These are phyloP conservation scores for Tolypocladium ovalisporum DNA, from an alignment of 2,329 filamentous ascomycete species.

Conservation along the genomic window DNA sequence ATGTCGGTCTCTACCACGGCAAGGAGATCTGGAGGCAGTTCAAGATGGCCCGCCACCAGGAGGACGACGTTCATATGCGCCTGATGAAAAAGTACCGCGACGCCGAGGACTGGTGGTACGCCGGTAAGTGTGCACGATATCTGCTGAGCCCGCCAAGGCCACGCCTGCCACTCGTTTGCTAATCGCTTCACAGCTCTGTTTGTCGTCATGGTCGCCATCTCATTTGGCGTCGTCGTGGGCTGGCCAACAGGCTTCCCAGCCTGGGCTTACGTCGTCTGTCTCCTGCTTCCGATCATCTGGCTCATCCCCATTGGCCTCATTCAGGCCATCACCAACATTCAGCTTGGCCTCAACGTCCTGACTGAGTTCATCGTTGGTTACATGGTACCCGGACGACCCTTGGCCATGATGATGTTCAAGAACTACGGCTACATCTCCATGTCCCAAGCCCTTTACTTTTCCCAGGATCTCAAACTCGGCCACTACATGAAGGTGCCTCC, in stretches of 20 bases:
- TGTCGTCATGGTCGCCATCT: slow-evolving; percentile 40
- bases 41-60: slow-evolving; percentile 41
- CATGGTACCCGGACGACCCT: slow-evolving; percentile 57
- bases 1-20: slow-evolving; percentile 45
- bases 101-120: slow-evolving; percentile 50
- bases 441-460: slow-evolving; percentile 54
- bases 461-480: slow-evolving; percentile 54
- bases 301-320: slow-evolving; percentile 51
- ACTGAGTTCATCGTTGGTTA: slow-evolving; percentile 67
- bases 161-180: neutral
- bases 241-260: slow-evolving; percentile 48
- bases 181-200: slow-evolving; percentile 27
- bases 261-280: slow-evolving; percentile 47
- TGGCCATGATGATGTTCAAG: slow-evolving; percentile 72
- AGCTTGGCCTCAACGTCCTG: slow-evolving; percentile 58
- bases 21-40: slow-evolving; percentile 44
- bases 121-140: slow-evolving; percentile 32
- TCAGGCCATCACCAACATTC: slow-evolving; percentile 50
- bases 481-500: slow-evolving; percentile 60
- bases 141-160: slow-evolving; percentile 6
- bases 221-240: slow-evolving; percentile 41
- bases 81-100: slow-evolving; percentile 51
- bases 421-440: slow-evolving; percentile 62
- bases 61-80: slow-evolving; percentile 49
- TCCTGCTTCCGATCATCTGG: slow-evolving; percentile 46